Evolutionary conservation across 2,329 filamentous ascomycete genomes (phyloP).

Genomic region (Immersiporthe knoxdaviesiana): DNA sequence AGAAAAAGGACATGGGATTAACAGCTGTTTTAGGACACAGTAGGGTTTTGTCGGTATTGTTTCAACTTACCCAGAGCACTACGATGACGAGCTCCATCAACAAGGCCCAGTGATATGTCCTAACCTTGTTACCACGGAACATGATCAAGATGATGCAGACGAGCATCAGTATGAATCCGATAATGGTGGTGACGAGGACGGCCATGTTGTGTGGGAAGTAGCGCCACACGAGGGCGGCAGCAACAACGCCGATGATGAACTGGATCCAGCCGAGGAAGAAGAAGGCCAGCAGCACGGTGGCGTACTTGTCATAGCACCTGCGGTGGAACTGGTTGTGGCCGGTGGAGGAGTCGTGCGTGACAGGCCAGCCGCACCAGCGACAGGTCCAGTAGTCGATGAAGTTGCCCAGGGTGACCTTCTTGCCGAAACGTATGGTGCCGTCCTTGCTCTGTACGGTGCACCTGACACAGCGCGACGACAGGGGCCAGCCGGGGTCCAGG

Average conservation of each 20-base stretch:
- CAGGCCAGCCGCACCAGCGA: slow-evolving; percentile 49
- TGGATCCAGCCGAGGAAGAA: slow-evolving; percentile 46
- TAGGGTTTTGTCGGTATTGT: too few relatives aligned
- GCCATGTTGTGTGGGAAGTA: slow-evolving; percentile 37
- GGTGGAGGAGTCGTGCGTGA: slow-evolving; percentile 37
- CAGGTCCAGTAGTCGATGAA: slow-evolving; percentile 44
- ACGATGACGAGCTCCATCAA: slow-evolving; percentile 43
- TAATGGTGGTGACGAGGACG: slow-evolving; percentile 41
- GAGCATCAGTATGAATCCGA: slow-evolving; percentile 45
- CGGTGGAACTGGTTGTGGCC: slow-evolving; percentile 47
- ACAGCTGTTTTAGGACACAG: too few relatives aligned
- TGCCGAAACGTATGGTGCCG: slow-evolving; percentile 42
- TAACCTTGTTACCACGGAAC: slow-evolving; percentile 39
- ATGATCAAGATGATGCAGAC: slow-evolving; percentile 41
- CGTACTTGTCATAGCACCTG: slow-evolving; percentile 45
- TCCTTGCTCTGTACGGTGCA: slow-evolving; percentile 44
- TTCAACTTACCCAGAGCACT: slow-evolving; percentile 36
- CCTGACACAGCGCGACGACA: slow-evolving; percentile 45
- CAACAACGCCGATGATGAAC: slow-evolving; percentile 40
- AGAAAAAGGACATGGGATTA: too few relatives aligned
- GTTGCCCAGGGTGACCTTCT: slow-evolving; percentile 44
- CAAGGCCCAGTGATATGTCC: slow-evolving; percentile 46
- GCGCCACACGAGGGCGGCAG: slow-evolving; percentile 41
- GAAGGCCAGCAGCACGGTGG: slow-evolving; percentile 42
- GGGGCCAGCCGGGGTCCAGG: slow-evolving; percentile 40